Conservation (phyloP, 495 filamentous ascomycete genomes). For the Chaetomium tenue region DNA sequence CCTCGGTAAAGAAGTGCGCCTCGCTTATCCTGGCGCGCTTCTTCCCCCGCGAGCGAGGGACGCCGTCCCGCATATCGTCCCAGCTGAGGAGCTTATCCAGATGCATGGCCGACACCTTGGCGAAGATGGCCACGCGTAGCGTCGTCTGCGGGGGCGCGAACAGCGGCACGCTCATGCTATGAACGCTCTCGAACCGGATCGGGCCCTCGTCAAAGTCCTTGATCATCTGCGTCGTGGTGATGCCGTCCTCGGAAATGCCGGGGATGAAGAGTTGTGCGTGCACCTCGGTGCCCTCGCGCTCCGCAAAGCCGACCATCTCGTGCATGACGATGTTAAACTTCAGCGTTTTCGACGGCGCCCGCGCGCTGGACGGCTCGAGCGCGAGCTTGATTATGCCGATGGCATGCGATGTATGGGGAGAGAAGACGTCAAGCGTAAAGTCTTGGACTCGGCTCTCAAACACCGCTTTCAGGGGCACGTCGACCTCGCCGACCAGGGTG, state of each 20-base stretch:
- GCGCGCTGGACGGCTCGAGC: conserved; percentile 88
- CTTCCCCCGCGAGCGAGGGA: conserved; percentile 52
- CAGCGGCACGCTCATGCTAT: conserved; percentile 97
- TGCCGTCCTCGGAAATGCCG: conserved; percentile 85
- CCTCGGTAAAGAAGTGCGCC: conserved; percentile 86
- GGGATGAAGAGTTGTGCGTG: conserved; percentile 96
- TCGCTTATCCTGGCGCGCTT: conserved; percentile 78
- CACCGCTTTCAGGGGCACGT: conserved; percentile 89
- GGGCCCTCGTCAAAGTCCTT: conserved; percentile 92
- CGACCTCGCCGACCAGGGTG: conserved; percentile 88
- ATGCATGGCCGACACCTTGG: conserved; percentile 87
- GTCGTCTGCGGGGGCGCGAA: conserved; percentile 70
- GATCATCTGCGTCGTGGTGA: conserved; percentile 93
- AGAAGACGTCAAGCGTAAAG: conserved; percentile 83
- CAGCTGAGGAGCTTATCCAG: conserved; percentile 96
- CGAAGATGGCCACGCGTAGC: conserved; percentile 89
- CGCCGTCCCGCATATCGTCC: conserved; percentile 92
- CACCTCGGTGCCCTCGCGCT: conserved; percentile 92
- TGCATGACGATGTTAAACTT: conserved; percentile 99
- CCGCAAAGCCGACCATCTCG: conserved; percentile 92
- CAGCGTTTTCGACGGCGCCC: conserved; percentile 85
- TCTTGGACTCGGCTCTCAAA: conserved; percentile 96
- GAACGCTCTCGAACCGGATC: conserved; percentile 92
- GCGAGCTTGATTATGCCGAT: conserved; percentile 88
- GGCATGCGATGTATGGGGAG: conserved; percentile 85